Percentiles rank a stretch among this genome's conserved stretches.
These are phyloP conservation scores for Azolla pinnata DNA, from an alignment of 75 land plant genomes.

Conservation along the genomic window DNA sequence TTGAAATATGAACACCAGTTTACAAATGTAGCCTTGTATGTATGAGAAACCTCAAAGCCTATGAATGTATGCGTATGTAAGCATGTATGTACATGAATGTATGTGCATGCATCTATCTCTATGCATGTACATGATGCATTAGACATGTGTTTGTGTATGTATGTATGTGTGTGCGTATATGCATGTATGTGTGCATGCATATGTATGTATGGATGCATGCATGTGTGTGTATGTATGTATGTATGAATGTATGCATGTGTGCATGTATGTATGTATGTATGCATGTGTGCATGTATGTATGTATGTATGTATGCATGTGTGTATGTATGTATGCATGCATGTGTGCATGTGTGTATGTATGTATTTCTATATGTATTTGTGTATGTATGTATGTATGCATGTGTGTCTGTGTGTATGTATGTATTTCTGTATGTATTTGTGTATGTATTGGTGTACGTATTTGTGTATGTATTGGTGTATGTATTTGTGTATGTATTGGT, in stretches of 20 bases:
- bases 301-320: not conserved
- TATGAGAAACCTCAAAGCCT: not conserved
- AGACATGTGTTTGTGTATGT: too few relatives aligned
- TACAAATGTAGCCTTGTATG: not conserved
- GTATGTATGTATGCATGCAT: not conserved
- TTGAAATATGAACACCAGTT: not conserved
- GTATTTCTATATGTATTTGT: not conserved
- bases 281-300: conserved; percentile 9
- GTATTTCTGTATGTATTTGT: not conserved
- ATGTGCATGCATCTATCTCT: not conserved
- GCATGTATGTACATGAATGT: not conserved
- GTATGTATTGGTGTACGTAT: not conserved
- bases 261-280: conserved; percentile 11
- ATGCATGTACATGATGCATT: not conserved
- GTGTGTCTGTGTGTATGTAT: not conserved
- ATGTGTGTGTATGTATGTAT: not conserved
- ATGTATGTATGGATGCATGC: not conserved
- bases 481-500: not conserved
- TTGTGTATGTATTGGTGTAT: not conserved
- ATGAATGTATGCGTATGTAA: not conserved
- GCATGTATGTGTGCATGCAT: not conserved
- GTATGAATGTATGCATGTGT: not conserved
- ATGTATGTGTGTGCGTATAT: not conserved
- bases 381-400: not conserved
- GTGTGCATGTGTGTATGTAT: not conserved